Percentiles rank a stretch among this genome's conserved stretches.
phyloP scores from a whole-genome alignment of 257 asterid genomes.

The Leptodermis oblonga region DNA sequence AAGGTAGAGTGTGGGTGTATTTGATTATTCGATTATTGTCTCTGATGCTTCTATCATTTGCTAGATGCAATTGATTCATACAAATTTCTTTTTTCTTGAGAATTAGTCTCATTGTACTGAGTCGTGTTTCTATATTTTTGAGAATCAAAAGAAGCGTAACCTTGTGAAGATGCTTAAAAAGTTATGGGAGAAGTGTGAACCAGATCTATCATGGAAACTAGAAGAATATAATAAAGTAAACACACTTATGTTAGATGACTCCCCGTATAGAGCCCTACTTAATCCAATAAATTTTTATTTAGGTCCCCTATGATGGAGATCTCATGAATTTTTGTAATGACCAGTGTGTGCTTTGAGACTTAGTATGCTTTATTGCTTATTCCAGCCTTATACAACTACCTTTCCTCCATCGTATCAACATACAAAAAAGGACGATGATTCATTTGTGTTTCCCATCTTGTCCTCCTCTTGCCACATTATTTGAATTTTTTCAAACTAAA shows the following conservation, averaged over 20 bases:
- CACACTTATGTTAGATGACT: constrained; percentile 79
- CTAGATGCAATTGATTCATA: neutral
- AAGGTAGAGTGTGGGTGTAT: neutral
- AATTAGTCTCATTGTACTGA: constrained; percentile 77
- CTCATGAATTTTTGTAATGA: constrained; percentile 15
- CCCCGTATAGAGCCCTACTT: constrained; percentile 70
- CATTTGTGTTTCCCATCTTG: constrained; percentile 39
- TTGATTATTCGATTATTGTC: neutral
- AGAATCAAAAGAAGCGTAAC: constrained; percentile 61
- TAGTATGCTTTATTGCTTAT: constrained; percentile 19
- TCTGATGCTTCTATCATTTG: neutral
- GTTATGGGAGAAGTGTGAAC: constrained; percentile 67
- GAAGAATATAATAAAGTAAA: constrained; percentile 75
- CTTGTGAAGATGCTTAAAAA: constrained; percentile 64
- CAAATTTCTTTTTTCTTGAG: constrained; percentile 33
- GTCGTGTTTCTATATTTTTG: constrained; percentile 49
- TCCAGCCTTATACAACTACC: constrained; percentile 67
- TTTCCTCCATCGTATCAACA: constrained; percentile 57
- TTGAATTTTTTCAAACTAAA: neutral
- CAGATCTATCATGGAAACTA: constrained; percentile 73
- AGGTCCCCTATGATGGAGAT: constrained; percentile 13
- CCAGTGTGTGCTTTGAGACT: constrained; percentile 3
- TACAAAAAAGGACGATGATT: constrained; percentile 43
- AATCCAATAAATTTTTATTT: constrained; percentile 62
- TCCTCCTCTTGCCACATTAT: neutral